Evolutionary conservation across 2,329 filamentous ascomycete genomes (phyloP).

Genomic region (Colletotrichum siamense): DNA sequence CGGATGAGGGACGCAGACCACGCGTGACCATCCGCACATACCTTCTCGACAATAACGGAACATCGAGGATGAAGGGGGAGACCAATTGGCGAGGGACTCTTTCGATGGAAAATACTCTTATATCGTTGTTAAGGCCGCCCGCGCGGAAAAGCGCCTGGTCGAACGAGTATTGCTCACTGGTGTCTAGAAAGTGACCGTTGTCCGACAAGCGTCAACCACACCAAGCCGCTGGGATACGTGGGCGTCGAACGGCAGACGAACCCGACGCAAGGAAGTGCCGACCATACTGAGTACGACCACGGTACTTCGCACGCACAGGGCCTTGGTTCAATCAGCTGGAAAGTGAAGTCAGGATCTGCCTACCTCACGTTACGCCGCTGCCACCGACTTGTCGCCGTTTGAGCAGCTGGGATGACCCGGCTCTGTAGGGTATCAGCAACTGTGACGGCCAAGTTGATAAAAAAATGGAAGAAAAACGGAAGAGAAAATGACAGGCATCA

Average conservation of each 20-base stretch:
- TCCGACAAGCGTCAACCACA: background rate
- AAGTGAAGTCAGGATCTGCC: background rate
- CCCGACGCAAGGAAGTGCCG: background rate
- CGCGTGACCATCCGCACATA: background rate
- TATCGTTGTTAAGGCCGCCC: background rate
- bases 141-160: background rate
- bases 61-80: background rate
- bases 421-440: constrained; percentile 6
- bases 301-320: background rate
- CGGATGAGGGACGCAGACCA: background rate
- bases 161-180: background rate
- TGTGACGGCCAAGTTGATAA: background rate
- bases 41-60: background rate
- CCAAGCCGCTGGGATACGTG: background rate
- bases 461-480: background rate
- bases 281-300: background rate
- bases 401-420: constrained; percentile 10
- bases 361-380: background rate
- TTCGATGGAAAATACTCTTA: background rate
- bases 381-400: background rate
- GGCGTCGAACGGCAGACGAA: background rate
- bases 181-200: background rate
- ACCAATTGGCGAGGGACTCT: background rate
- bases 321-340: background rate
- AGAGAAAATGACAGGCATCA: background rate